phyloP scores from a whole-genome alignment of 495 filamentous ascomycete species.

The Chaetomium fimeti region DNA sequence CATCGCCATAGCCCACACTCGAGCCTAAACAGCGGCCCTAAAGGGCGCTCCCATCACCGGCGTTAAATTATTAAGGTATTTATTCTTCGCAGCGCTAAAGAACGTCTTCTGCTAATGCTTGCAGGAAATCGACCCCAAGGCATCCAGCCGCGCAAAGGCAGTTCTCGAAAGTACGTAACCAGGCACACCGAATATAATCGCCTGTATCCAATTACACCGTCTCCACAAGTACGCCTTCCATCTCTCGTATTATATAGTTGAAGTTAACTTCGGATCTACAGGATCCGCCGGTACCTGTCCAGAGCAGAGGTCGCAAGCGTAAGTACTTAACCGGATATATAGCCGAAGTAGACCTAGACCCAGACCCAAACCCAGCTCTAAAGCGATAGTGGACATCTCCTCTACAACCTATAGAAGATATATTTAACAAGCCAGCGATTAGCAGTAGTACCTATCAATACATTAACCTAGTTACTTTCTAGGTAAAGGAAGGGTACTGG shows the following conservation, averaged over 20 bases:
- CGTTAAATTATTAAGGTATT: no score
- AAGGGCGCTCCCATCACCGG: no score
- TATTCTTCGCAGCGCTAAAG: no score
- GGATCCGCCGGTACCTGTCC: slow-evolving; percentile 22
- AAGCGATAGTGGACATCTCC: slow-evolving; percentile 16
- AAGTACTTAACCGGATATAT: slow-evolving; percentile 20
- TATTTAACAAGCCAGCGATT: slow-evolving; percentile 19
- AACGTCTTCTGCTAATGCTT: no score
- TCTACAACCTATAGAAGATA: slow-evolving; percentile 10
- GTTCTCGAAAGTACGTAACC: slow-evolving; percentile 21
- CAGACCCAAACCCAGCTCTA: slow-evolving; percentile 16
- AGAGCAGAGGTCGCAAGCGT: slow-evolving; percentile 25
- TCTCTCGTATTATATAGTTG: slow-evolving; percentile 20
- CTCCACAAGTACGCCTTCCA: slow-evolving; percentile 19
- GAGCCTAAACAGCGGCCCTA: no score
- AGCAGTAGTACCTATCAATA: slow-evolving; percentile 6
- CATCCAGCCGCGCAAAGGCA: slow-evolving; percentile 12
- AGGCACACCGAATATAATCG: slow-evolving; percentile 22
- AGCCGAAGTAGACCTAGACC: slow-evolving; percentile 10
- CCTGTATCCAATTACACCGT: slow-evolving; percentile 19
- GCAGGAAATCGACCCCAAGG: slow-evolving; percentile 19
- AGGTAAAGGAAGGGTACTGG: slow-evolving; percentile 23
- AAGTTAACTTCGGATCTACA: slow-evolving; percentile 22
- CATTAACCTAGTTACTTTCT: slow-evolving; percentile 21
- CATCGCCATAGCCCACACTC: no score